Evolutionary conservation across 225 moss, liverwort and hornwort species (phyloP), one percentile per base, ranked within the genome.

Genomic region (Lunularia cruciata): DNA sequence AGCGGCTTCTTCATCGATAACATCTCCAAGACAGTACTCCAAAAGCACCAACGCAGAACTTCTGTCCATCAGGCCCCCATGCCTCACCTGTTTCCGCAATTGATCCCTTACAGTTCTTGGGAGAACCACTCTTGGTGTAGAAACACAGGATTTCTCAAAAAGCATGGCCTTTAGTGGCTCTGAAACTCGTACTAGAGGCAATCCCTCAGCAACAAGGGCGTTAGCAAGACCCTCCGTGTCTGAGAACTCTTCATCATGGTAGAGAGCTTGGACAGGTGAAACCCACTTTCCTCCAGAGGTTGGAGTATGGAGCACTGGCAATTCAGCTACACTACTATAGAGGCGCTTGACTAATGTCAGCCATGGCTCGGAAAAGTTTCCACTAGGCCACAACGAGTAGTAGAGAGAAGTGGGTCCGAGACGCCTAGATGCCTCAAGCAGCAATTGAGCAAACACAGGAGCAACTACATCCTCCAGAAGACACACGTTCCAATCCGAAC

Each of bases 21-120:
- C 89, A 79, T 92, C 92, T 52, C 82, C 92, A 37, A 92, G 86
- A 78, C 92, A 92, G 55, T 92, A 92, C 51, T 92, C 92, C 67
- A 92, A 78, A 36, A 89, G 51, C 38, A 89, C 84, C 54, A 92
- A 56, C 5, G 81, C 84, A 72, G 66, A 77, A 37, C 64, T 77
- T 52, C 92, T 79, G 60, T 87, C 81, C 23, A 70, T 58, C 39
- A 86, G 71, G 56, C 86, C 83, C 70, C 75, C 78, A 81, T 92
- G 92, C 68, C 75, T 86, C 47, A 82, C 86, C 34, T 78, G 78
- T 70, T 83, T 89, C 66, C 84, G 72, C 65, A 92, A 83, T 63
- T 92, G 89, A 52, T 84, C 74, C 74, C 89, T 81, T 49, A 92
- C 77, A 38, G 76, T 71, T 63, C 79, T 78, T 64, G 92, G 92